Base-by-base conservation (phyloP, 2,329 filamentous ascomycete species). In the Lachnellula suecica region DNA sequence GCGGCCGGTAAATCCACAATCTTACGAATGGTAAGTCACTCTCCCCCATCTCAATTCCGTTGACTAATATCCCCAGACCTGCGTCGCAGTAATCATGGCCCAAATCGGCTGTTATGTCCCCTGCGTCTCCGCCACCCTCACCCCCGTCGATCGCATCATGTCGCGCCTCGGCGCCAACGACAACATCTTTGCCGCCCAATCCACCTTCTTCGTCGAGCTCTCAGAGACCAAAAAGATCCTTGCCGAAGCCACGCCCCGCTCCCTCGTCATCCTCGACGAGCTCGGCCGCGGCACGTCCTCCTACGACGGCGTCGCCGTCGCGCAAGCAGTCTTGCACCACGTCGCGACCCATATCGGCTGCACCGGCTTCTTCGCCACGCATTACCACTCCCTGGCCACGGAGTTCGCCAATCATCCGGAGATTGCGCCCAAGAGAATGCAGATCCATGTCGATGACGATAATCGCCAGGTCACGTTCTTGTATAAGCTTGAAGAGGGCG, bases 141-240 rank as follows among this genome's bases (percentile, higher is more conserved):
- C 93, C 0, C 93, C 94, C 0, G 85, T 96, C 3, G 94, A 99
- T 68, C 89, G 94, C 49, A 97, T 99, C 76, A 99, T 99, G 94
- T 97, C 93, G 9, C 90, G 94, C 42, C 83, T 99, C 0, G 94
- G 94, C 9, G 94, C 94, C 44, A 96, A 97, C 66, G 94, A 99
- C 82, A 97, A 97, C 71, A 99, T 99, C 63, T 97, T 99, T 68
- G 94, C 93, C 1, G 90, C 93, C 0, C 94, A 99, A 70, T 96
- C 90, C 13, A 99, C 94, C 2, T 99, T 99, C 77, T 97, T 99
- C 66, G 93, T 99, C 24, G 94, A 99, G 71, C 77, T 99, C 2
- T 92, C 91, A 0, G 94, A 99, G 70, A 99, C 94, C 0, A 96
- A 97, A 76, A 97, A 97, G 78, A 99, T 99, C 46, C 79, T 99